phyloP scores from a whole-genome alignment of 345 rosid species.

The Melastoma malabathricum region DNA sequence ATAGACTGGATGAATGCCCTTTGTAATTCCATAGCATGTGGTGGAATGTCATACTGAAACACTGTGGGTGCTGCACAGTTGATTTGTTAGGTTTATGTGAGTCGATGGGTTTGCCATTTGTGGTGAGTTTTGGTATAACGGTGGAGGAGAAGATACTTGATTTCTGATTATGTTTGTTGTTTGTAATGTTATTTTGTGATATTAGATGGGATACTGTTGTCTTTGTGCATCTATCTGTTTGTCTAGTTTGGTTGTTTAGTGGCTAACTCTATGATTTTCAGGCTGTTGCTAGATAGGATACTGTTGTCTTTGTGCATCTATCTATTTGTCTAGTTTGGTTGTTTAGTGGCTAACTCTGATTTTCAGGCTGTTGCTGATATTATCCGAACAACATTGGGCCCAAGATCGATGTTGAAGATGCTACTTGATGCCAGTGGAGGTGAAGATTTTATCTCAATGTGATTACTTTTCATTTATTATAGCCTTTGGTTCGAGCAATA shows the following conservation, averaged over 20 bases:
- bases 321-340: neutral
- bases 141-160: no score
- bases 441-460: constrained; percentile 9
- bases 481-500: no score
- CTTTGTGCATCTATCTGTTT: neutral
- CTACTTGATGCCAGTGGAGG: constrained; percentile 89
- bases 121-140: no score
- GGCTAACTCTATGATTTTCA: constrained; percentile 9
- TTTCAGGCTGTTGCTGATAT: constrained; percentile 80
- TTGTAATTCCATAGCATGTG: no score
- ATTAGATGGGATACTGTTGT: neutral
- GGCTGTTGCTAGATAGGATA: constrained; percentile 58
- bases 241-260: neutral
- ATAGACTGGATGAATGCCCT: no score
- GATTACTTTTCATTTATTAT: neutral
- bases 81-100: no score
- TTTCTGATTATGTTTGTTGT: no score
- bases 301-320: no score
- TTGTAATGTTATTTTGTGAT: neutral
- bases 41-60: no score
- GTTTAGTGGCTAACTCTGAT: neutral
- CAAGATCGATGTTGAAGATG: constrained; percentile 96
- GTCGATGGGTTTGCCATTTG: no score
- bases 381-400: constrained; percentile 91
- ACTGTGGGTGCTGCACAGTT: no score